Percentiles rank a stretch among this genome's conserved stretches.
These are phyloP conservation scores for Xylaria cubensis DNA, from an alignment of 495 filamentous ascomycete genomes.

Conservation along the genomic window DNA sequence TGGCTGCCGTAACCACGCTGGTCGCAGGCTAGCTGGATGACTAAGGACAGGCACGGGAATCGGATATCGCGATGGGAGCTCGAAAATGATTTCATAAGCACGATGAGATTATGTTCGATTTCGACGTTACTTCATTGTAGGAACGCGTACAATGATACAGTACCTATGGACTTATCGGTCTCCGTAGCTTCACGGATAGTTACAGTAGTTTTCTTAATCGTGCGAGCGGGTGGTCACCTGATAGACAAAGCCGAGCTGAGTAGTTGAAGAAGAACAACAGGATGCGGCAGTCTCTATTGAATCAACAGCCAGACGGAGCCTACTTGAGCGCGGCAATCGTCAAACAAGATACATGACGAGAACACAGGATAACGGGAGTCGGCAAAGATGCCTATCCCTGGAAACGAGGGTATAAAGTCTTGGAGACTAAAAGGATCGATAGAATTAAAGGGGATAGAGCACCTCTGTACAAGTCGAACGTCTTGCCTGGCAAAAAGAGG, in stretches of 20 bases:
- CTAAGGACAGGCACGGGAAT: neutral
- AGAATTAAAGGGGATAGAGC: neutral
- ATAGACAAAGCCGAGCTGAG: neutral
- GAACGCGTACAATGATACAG: neutral
- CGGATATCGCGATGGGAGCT: constrained; percentile 2
- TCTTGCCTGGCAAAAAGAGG: neutral
- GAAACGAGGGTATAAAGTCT: neutral
- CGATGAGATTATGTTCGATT: neutral
- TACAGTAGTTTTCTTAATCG: neutral
- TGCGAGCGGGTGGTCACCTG: constrained; percentile 15
- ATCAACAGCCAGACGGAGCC: neutral
- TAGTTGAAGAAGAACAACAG: neutral
- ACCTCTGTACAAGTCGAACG: neutral
- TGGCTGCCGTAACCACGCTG: constrained; percentile 20
- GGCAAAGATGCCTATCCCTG: neutral
- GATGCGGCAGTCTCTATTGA: neutral
- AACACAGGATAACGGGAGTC: constrained; percentile 1
- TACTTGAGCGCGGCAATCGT: neutral
- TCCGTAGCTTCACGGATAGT: neutral
- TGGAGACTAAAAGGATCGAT: neutral
- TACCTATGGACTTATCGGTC: neutral
- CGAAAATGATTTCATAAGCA: constrained; percentile 10
- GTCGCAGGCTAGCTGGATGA: constrained; percentile 27
- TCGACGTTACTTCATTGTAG: constrained; percentile 15
- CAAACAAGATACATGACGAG: constrained; percentile 5